phyloP scores from a whole-genome alignment of 2,329 filamentous ascomycete species.

The Fusarium sacchari region DNA sequence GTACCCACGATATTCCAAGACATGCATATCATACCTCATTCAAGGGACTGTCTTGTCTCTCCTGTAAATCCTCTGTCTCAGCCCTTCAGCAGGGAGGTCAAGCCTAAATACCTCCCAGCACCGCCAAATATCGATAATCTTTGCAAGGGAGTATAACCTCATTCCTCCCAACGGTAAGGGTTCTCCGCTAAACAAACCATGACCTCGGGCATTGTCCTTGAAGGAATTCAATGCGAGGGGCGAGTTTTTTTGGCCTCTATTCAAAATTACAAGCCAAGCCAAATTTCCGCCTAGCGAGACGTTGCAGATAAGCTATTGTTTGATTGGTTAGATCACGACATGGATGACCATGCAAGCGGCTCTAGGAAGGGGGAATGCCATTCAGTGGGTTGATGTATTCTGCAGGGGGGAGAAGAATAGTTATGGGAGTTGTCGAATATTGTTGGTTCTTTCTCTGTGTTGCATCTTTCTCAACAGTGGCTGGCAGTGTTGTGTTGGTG shows the following conservation, averaged over 20 bases:
- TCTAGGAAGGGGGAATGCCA: conserved; percentile 8
- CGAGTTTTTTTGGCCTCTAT: neutral
- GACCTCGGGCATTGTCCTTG: neutral
- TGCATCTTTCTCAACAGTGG: neutral
- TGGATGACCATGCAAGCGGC: conserved; percentile 26
- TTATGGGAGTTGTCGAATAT: neutral
- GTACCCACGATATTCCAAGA: neutral
- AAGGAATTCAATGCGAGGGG: conserved; percentile 1
- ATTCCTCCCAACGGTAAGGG: neutral
- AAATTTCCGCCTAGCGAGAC: conserved; percentile 29
- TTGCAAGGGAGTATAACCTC: neutral
- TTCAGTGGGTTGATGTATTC: conserved; percentile 23
- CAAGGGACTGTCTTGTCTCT: neutral
- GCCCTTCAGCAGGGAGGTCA: conserved; percentile 12
- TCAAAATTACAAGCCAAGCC: conserved; percentile 23
- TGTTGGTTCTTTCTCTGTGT: neutral
- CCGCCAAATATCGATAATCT: neutral
- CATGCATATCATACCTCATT: neutral
- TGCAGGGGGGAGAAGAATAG: conserved; percentile 16
- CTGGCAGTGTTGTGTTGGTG: neutral
- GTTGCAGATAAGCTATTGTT: conserved; percentile 10
- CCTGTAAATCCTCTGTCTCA: neutral
- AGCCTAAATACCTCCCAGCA: conserved; percentile 7
- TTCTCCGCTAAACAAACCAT: neutral
- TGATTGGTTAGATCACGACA: conserved; percentile 11